Evolutionary conservation across 139 green algal species (phyloP), one percentile per base, ranked within the genome.

Genomic region (Astrephomene gubernaculifera): DNA sequence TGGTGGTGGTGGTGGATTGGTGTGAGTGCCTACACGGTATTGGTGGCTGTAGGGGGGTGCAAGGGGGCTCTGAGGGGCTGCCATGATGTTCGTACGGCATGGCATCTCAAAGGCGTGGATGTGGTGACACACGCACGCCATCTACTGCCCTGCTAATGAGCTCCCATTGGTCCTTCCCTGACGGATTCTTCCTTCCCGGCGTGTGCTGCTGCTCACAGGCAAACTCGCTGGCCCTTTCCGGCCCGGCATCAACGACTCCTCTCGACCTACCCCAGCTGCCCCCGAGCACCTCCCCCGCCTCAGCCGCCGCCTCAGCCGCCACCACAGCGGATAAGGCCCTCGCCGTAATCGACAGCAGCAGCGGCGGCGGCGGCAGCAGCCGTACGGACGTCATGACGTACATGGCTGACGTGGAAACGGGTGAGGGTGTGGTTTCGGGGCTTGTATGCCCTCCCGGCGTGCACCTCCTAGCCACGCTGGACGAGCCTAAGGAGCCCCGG

Each of bases 391-490:
- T 84, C 4, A 31, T 84, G 43, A 65, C 63, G 63, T 84, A 75
- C 78, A 36, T 35, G 43, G 33, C 9, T 1, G 78, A 84, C 14
- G 60, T 35, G 36, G 74, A 64, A 1, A 25, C 10, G 35, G 84
- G 39, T 5, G 74, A 72, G 31, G 84, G 84, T 25, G 36, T 89
- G 75, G 52, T 75, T 39, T 82, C 75, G 41, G 63, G 49, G 49
- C 74, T 89, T 67, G 53, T 75, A 5, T 88, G 83, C 36, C 67
- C 76, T 1, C 68, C 41, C 14, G 85, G 76, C 0, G 27, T 89
- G 75, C 75, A 89, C 14, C 41, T 83, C 17, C 76, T 83, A n/a
- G 60, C 76, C 35, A 69, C 29, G 4, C 27, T 84, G 25, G 53
- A 60, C 0, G 44, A 52, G 64, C 33, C 79, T 7, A 54, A 27